Base-by-base conservation (phyloP, 2,329 filamentous ascomycete genomes). In the Monilinia polystroma region DNA sequence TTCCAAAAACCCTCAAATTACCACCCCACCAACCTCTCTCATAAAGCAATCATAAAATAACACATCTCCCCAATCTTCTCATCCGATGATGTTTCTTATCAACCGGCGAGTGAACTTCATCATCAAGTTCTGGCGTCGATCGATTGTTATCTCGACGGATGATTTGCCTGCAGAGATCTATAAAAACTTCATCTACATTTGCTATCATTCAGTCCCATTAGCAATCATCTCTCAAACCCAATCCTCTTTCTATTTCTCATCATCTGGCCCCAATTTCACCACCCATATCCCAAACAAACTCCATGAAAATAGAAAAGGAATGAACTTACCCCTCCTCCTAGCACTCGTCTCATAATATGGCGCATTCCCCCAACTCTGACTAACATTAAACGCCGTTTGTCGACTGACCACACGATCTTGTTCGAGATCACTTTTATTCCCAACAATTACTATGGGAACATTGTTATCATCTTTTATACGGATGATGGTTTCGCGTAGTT, bases 321-420 rank as follows among this genome's bases (percentile, higher is more conserved):
- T 23, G 49, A 64, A 68, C 72, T 69, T 60, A 77, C 76, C 85
- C 73, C 87, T 79, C 72, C 87, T 80, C 64, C 88, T 80, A 53
- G 89, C 89, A 52, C 84, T 88, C 14, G 89, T 90, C 78, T 91
- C 89, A 75, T 91, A 91, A 75, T 91, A 91, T 2, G 89, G 89
- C 43, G 88, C 87, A 73, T 88, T 88, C 14, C 87, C 87, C 88
- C 89, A 91, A 69, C 82, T 84, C 73, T 90, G 87, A 47, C 85
- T 87, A 64, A 90, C 81, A 32, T 84, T 82, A 75, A 91, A 90
- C 6, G 88, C 89, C 66, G 83, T 82, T 45, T 86, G 83, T 64
- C 88, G 81, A 12, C 86, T 84, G 2, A 91, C 88, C 12, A 84
- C 83, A 29, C 89, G 85, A 76, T 90, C 87, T 74, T 90, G 88